A percentile compares a stretch with the other conserved stretches of the same genome.
Evolutionary conservation across 2,329 filamentous ascomycete genomes (phyloP).

Genomic region (Penicillium sp.): DNA sequence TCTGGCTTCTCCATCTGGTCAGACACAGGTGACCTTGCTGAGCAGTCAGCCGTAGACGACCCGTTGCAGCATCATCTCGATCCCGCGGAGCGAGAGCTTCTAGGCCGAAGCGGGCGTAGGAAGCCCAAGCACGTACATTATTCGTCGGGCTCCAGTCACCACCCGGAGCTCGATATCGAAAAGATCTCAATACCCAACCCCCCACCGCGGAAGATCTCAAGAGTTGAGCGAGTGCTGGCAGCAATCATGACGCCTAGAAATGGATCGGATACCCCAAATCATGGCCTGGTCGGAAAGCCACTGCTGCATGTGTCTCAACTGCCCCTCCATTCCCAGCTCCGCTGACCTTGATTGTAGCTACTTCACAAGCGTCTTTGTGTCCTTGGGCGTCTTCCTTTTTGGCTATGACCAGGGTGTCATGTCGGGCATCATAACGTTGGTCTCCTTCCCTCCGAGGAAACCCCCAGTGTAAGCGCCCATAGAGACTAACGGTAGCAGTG

Average conservation of each 20-base stretch:
- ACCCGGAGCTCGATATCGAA: constrained; percentile 39
- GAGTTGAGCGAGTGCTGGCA: constrained; percentile 71
- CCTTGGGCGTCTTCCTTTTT: constrained; percentile 65
- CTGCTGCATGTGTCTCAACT: constrained; percentile 68
- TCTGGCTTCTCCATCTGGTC: constrained; percentile 83
- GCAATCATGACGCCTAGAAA: constrained; percentile 82
- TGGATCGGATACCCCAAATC: constrained; percentile 67
- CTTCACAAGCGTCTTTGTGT: constrained; percentile 82
- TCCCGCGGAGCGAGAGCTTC: constrained; percentile 59
- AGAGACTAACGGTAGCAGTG: constrained; percentile 54
- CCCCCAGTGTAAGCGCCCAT: background rate
- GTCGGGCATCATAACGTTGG: constrained; percentile 69
- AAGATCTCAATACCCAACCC: constrained; percentile 75
- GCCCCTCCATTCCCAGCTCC: constrained; percentile 4
- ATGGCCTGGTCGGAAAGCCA: constrained; percentile 94
- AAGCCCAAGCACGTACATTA: constrained; percentile 71
- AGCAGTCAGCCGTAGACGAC: constrained; percentile 85
- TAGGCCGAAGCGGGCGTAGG: constrained; percentile 43
- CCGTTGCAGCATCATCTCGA: constrained; percentile 73
- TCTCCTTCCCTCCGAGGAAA: constrained; percentile 18
- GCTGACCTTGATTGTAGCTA: constrained; percentile 62
- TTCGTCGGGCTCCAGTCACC: constrained; percentile 51
- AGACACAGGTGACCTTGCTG: constrained; percentile 91
- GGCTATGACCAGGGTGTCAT: constrained; percentile 68
- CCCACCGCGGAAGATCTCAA: constrained; percentile 62